Evolutionary conservation across 768 basidiomycete species (phyloP), one percentile per base, ranked within the genome.

Genomic region (Flagelloscypha sp.): DNA sequence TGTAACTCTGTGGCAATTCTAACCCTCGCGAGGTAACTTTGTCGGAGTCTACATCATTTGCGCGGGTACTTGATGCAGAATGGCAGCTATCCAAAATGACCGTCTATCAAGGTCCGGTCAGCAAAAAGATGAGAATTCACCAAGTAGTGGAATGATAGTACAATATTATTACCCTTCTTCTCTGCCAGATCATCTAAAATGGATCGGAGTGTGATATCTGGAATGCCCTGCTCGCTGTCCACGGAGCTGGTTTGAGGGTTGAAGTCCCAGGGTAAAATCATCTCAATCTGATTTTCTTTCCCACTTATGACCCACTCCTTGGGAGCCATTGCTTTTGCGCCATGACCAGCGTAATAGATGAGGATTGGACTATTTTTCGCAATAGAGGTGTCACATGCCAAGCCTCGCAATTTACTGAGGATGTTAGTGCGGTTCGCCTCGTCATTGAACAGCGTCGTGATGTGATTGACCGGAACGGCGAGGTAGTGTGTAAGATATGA

Each of bases 41-140:
- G n/a, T n/a, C n/a, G n/a, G n/a, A n/a, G n/a, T n/a, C n/a, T n/a
- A n/a, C n/a, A n/a, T n/a, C n/a, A n/a, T n/a, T n/a, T n/a, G n/a
- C 17, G 27, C 53, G 43, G 4, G 45, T 43, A 1, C 48, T 44
- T 2, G 49, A 49, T 1, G 36, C 47, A 7, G 58, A 52, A 30
- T 54, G 42, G 35, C 58, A 58, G 15, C 58, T 58, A 16, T 59
- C 56, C 9, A 58, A 41, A 21, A 58, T 50, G 11, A 58, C 41
- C 7, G 44, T 50, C 58, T 58, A 33, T 16, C 12, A 30, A 0
- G 4, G n/a, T n/a, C 3, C 3, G 3, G 19, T n/a, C 4, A 27
- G 38, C 28, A 10, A 21, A 15, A 10, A 3, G 11, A 15, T 12
- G 17, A 6, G 2, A 19, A 15, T 5, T 12, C 3, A 19, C 25